Percentiles rank a stretch among this genome's conserved stretches.
phyloP scores from a whole-genome alignment of 1,139 yeast species.

The Debaryomyces udenii region DNA sequence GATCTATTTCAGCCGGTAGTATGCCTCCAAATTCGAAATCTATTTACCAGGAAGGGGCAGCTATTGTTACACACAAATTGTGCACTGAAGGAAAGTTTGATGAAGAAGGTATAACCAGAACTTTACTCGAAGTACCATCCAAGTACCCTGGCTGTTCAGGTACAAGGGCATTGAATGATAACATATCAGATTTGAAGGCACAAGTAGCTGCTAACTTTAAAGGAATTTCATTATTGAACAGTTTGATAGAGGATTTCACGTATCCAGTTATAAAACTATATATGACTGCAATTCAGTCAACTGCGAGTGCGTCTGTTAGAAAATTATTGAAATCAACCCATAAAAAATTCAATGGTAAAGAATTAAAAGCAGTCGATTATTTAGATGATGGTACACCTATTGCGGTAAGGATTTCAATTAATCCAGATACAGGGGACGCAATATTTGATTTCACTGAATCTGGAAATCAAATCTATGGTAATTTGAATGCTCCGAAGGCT shows the following conservation, averaged over 20 bases:
- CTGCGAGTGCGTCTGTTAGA: conserved; percentile 44
- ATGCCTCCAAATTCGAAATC: conserved; percentile 52
- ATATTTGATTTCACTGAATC: conserved; percentile 52
- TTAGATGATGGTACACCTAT: conserved; percentile 53
- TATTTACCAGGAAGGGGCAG: conserved; percentile 52
- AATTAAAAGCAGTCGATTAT: conserved; percentile 32
- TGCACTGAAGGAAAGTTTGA: conserved; percentile 43
- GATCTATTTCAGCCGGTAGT: conserved; percentile 51
- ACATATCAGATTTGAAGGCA: conserved; percentile 51
- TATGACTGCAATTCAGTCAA: conserved; percentile 49
- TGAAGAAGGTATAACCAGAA: conserved; percentile 45
- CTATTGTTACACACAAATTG: conserved; percentile 44
- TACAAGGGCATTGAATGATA: conserved; percentile 48
- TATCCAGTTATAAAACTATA: conserved; percentile 38
- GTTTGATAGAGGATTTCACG: conserved; percentile 38
- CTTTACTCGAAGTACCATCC: conserved; percentile 53
- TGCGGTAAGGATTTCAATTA: conserved; percentile 36
- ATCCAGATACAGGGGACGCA: conserved; percentile 34
- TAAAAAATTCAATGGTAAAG: conserved; percentile 24
- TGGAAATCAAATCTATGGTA: conserved; percentile 61
- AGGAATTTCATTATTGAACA: conserved; percentile 43
- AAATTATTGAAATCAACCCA: conserved; percentile 26
- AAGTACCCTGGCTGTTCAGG: conserved; percentile 50
- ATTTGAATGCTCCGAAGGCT: conserved; percentile 59
- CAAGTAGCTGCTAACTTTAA: conserved; percentile 52